Conservation (phyloP, 31 red algal species). For the Bonnemaisonia californica region DNA sequence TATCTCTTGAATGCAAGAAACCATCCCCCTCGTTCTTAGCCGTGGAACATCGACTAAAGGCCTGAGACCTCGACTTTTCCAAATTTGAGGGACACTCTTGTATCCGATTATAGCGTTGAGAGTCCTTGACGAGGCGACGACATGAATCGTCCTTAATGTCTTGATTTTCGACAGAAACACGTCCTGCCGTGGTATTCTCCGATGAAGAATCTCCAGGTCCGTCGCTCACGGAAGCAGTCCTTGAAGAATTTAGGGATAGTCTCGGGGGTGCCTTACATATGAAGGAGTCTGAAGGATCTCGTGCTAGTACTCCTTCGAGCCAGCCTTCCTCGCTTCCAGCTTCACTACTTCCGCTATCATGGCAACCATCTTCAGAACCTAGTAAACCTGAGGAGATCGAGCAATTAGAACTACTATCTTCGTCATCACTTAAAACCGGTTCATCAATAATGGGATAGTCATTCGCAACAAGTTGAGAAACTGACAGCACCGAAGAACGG, state of each 20-base stretch:
- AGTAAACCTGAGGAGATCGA: not conserved
- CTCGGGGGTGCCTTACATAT: too few relatives aligned
- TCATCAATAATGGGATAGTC: slow-evolving; percentile 18
- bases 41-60: not conserved
- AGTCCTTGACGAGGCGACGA: too few relatives aligned
- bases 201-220: too few relatives aligned
- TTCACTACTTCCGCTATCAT: too few relatives aligned
- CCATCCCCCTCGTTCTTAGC: not conserved
- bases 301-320: not conserved
- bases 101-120: too few relatives aligned
- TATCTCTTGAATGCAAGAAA: not conserved
- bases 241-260: too few relatives aligned
- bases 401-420: not conserved
- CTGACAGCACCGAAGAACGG: not conserved
- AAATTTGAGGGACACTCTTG: too few relatives aligned
- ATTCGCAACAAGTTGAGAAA: not conserved
- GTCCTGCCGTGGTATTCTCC: too few relatives aligned
- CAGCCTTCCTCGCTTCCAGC: not conserved
- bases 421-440: slow-evolving; percentile 1
- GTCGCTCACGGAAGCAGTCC: too few relatives aligned
- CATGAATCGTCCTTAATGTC: not conserved
- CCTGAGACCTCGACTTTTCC: not conserved
- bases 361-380: not conserved
- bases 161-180: too few relatives aligned
- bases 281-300: not conserved